Evolutionary conservation across 1,139 yeast genomes (phyloP).

Genomic region (Nakaseomyces glabratus): DNA sequence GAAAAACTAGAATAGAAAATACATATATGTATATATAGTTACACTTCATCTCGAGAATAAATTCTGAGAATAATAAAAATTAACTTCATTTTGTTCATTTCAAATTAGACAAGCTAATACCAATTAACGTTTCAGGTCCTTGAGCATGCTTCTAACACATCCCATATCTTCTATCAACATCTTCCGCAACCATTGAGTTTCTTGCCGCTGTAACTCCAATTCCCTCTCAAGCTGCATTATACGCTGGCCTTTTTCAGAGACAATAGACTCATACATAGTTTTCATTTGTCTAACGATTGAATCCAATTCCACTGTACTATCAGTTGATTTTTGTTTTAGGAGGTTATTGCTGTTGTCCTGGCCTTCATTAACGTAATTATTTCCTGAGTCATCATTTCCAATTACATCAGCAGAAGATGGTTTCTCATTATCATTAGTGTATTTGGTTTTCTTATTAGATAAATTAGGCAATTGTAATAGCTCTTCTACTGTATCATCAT

Average conservation of each 20-base stretch:
- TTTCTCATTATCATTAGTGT: constrained; percentile 10
- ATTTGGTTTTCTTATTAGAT: constrained; percentile 14
- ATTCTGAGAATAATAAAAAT: too few species aligned
- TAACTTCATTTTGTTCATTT: too few species aligned
- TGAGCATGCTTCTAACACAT: constrained; percentile 26
- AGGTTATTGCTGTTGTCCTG: constrained; percentile 2
- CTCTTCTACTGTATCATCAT: constrained; percentile 28
- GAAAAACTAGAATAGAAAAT: too few species aligned
- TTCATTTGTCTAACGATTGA: constrained; percentile 10
- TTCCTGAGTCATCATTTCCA: constrained; percentile 1
- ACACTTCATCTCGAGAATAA: too few species aligned
- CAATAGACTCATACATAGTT: constrained; percentile 22
- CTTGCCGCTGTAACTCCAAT: constrained; percentile 28
- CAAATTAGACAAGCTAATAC: too few species aligned
- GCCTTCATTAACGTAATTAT: not conserved
- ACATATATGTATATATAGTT: too few species aligned
- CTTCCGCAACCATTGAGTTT: constrained; percentile 30
- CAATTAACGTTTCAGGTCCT: constrained; percentile 15
- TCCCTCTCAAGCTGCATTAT: constrained; percentile 27
- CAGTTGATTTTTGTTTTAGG: not conserved
- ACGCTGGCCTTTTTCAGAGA: constrained; percentile 27
- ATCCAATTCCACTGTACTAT: constrained; percentile 2
- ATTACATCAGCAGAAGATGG: constrained; percentile 2
- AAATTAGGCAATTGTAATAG: constrained; percentile 23
- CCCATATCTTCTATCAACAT: constrained; percentile 32